Evolutionary conservation across 495 filamentous ascomycete genomes (phyloP), one percentile per base, ranked within the genome.

Genomic region (Penicillium nucicola): DNA sequence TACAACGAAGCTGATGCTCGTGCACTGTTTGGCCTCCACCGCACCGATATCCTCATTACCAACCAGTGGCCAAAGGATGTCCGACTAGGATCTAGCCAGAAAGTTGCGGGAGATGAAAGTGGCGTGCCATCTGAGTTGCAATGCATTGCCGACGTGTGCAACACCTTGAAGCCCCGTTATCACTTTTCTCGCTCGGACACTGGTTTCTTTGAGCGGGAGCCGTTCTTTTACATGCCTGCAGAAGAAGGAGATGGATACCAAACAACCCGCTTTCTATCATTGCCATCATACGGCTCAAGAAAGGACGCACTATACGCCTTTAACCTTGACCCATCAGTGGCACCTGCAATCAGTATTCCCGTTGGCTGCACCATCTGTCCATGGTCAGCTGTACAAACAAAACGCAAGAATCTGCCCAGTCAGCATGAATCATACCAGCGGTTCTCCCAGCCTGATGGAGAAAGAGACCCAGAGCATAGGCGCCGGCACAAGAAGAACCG

Each of bases 301-400:
- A 82, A 86, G 39, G 96, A 96, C 72, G 86, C 87, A 42, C 83
- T 96, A 65, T 96, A 95, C 60, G 93, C 93, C 12, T 98, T 98
- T 67, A 79, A 79, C 6, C 70, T 97, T 7, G 80, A 85, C 45
- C 80, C 84, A n/a, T 74, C 78, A 19, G 75, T 78, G 12, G 79
- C 87, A 1, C 58, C 76, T 3, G 61, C 81, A 9, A 54, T 77
- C 13, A 74, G 71, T 2, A 65, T 89, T 11, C 90, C 90, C 0
- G 45, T 62, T 0, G 88, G 87, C 10, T 78, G 82, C 58, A 96
- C 91, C 10, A 73, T 79, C 20, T 86, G 84, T 0, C 92, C 91
- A 1, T 80, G 93, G 49, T 50, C 72, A 5, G 67, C 71, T n/a
- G 50, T 61, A 7, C 54, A 66, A 35, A 67, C 65, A 46, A 93